Evolutionary conservation across 2,329 filamentous ascomycete genomes (phyloP).

Genomic region (Stachybotrys chartarum): DNA sequence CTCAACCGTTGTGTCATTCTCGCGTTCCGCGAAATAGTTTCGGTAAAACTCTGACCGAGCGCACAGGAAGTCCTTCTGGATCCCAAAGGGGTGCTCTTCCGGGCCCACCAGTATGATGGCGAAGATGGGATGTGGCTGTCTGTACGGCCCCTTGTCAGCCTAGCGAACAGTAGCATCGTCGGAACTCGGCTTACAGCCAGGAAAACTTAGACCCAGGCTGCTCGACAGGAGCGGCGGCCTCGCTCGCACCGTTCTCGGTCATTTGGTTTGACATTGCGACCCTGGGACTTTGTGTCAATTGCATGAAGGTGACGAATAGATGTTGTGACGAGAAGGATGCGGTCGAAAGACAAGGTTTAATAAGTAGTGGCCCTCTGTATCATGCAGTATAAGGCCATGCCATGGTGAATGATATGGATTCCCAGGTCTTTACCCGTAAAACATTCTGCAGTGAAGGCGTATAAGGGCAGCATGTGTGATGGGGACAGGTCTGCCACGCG

Average conservation of each 20-base stretch:
- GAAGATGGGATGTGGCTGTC: conserved; percentile 48
- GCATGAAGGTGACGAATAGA: not conserved
- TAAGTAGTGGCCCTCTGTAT: too few species aligned
- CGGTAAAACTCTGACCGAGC: conserved; percentile 42
- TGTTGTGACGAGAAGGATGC: too few species aligned
- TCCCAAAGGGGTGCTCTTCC: conserved; percentile 45
- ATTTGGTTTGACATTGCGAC: not conserved
- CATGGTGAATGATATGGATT: too few species aligned
- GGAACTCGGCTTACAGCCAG: not conserved
- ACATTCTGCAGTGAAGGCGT: too few species aligned
- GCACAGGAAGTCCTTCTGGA: conserved; percentile 53
- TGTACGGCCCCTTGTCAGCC: conserved; percentile 15
- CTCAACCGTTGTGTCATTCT: conserved; percentile 34
- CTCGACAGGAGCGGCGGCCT: not conserved
- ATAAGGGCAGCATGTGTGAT: too few species aligned
- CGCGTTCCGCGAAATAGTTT: conserved; percentile 31
- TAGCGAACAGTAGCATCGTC: not conserved
- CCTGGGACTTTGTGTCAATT: not conserved
- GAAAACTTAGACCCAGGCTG: not conserved
- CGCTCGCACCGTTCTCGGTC: not conserved
- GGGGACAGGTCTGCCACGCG: too few species aligned
- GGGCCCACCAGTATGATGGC: conserved; percentile 47
- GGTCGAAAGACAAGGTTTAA: too few species aligned
- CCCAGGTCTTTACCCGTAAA: too few species aligned
- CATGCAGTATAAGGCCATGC: too few species aligned